Evolutionary conservation across 495 filamentous ascomycete genomes (phyloP).

Genomic region (Chaetomium cochliodes): DNA sequence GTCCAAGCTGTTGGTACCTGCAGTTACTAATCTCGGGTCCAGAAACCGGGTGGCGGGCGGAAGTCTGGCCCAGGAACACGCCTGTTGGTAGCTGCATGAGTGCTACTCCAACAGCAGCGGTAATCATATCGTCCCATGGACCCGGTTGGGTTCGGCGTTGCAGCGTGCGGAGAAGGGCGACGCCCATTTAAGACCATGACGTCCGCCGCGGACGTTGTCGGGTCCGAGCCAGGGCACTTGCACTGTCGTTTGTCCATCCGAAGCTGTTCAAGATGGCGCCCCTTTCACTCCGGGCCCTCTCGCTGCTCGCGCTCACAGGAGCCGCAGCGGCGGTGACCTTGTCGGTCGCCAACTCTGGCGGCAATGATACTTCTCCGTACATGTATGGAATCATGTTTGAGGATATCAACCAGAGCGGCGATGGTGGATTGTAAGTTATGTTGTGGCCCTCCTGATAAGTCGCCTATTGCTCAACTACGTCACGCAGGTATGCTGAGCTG

Average conservation of each 20-base stretch:
- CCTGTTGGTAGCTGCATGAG: background rate
- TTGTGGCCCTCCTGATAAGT: background rate
- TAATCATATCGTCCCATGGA: background rate
- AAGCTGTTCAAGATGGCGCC: constrained; percentile 9
- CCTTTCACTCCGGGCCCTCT: constrained; percentile 8
- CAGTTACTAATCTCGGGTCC: background rate
- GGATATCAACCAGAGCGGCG: constrained; percentile 74
- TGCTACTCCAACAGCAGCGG: background rate
- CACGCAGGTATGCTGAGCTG: constrained; percentile 64
- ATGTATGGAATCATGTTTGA: constrained; percentile 28
- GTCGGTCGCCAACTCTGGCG: constrained; percentile 6
- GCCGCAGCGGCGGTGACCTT: constrained; percentile 6
- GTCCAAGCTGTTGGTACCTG: background rate
- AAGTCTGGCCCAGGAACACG: background rate
- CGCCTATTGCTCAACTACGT: background rate
- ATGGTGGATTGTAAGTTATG: constrained; percentile 53
- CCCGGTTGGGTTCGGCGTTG: background rate
- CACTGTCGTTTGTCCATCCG: background rate
- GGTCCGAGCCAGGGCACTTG: background rate
- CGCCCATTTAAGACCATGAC: background rate
- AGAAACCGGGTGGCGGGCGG: background rate
- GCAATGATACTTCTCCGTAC: constrained; percentile 8
- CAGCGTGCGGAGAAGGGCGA: background rate
- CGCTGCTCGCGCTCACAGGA: constrained; percentile 8
- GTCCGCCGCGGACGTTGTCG: background rate